Evolutionary conservation across 768 basidiomycete genomes (phyloP), one percentile per base, ranked within the genome.

Genomic region (Gelatoporia subvermispora): DNA sequence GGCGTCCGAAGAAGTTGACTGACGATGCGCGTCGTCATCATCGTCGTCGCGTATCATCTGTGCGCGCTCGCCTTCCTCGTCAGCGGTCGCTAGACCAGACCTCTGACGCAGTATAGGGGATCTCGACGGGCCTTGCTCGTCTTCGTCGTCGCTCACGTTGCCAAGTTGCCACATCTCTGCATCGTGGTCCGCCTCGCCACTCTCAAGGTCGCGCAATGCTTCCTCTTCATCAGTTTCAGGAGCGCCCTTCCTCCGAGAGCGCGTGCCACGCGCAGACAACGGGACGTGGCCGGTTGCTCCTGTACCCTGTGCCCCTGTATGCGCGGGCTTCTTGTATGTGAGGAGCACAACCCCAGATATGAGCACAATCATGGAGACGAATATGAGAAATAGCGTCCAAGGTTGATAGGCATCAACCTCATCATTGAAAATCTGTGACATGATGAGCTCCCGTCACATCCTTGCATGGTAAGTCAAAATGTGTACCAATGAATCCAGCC

Each of bases 321-420:
- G 63, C 53, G 56, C 39, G 0, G 91, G 85, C 59, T 94, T 93
- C 72, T 97, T 94, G 69, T 89, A 83, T 3, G 93, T 94, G 21
- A 97, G 74, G 1, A 97, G 79, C n/a, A 94, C 86, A 44, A 98
- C 95, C 9, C 95, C 94, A 0, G 78, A 81, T 39, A 97, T 85
- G 47, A 98, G 83, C 37, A 96, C 75, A 38, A 82, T 67, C 57
- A 97, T 94, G 2, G 93, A 93, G 35, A 83, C 67, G 60, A 90
- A 93, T 51, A 95, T 89, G 40, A 92, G 76, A 70, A 92, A 85
- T 40, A 97, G 81, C 0, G 84, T 82, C 93, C 93, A 95, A 21
- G 86, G 76, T 51, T 86, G 75, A 63, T 91, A 95, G n/a, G 91
- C 78, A 47, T 81, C 82, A 4, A 91, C 82, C 69, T 90, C 80